These are phyloP conservation scores for Penicillium sp. DNA, from an alignment of 2,329 filamentous ascomycete genomes.

Conservation along the genomic window DNA sequence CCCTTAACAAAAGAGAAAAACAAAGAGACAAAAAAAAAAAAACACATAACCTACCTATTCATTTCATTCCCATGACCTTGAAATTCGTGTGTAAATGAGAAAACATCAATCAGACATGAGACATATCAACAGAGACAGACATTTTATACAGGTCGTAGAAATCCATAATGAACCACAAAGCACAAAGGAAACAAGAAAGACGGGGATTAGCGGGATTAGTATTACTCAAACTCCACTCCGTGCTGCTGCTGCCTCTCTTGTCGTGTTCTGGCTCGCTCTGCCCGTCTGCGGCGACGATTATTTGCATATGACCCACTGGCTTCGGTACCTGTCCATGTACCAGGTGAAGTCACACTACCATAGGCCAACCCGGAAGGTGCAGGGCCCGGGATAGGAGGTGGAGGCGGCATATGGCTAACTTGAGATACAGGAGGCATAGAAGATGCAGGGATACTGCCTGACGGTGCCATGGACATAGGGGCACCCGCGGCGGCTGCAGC, in stretches of 20 bases:
- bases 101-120: slow-evolving; percentile 10
- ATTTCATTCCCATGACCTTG: slow-evolving; percentile 6
- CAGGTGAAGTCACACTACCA: slow-evolving; percentile 42
- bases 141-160: slow-evolving; percentile 19
- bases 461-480: slow-evolving; percentile 25
- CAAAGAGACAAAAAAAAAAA: slow-evolving; percentile 1
- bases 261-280: slow-evolving; percentile 50
- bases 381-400: slow-evolving; percentile 32
- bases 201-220: neutral
- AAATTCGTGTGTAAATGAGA: slow-evolving; percentile 4
- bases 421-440: slow-evolving; percentile 26
- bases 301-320: slow-evolving; percentile 53
- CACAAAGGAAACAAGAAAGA: slow-evolving; percentile 1
- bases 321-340: slow-evolving; percentile 50
- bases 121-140: slow-evolving; percentile 16
- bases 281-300: slow-evolving; percentile 54
- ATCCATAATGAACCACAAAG: slow-evolving; percentile 7
- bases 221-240: slow-evolving; percentile 52
- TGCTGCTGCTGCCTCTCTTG: slow-evolving; percentile 47
- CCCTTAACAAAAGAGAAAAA: slow-evolving; percentile 4
- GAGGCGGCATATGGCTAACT: slow-evolving; percentile 26
- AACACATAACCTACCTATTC: neutral
- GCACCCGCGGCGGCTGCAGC: slow-evolving; percentile 34
- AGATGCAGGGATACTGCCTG: slow-evolving; percentile 26
- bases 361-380: slow-evolving; percentile 43